Conservation (phyloP, 1,284 basidiomycete genomes). For the Melanopsichium pennsylvanicum region DNA sequence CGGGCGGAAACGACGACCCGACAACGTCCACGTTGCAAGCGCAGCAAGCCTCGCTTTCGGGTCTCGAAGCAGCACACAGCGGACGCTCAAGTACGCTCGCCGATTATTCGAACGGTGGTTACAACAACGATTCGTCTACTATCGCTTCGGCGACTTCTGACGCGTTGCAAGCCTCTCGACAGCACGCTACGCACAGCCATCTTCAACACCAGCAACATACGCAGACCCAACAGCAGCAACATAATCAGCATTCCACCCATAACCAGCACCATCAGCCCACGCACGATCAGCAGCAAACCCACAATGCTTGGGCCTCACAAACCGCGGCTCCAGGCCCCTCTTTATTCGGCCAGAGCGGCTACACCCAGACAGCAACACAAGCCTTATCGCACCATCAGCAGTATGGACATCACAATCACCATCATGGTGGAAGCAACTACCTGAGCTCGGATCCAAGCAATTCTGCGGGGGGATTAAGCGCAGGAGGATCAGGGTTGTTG, state of each 20-base stretch:
- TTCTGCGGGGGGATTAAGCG: constrained; percentile 20
- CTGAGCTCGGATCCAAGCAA: constrained; percentile 29
- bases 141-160: constrained; percentile 31
- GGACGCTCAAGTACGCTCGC: constrained; percentile 22
- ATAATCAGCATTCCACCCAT: no score
- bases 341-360: constrained; percentile 31
- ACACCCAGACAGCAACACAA: constrained; percentile 12
- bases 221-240: constrained; percentile 27
- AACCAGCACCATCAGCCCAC: constrained; percentile 11
- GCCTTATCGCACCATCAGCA: constrained; percentile 27
- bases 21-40: constrained; percentile 21
- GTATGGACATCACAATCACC: constrained; percentile 37
- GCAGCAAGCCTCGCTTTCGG: constrained; percentile 31
- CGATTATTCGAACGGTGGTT: constrained; percentile 35
- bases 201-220: constrained; percentile 22
- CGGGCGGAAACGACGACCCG: constrained; percentile 17
- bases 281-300: constrained; percentile 32
- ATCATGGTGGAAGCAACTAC: constrained; percentile 34
- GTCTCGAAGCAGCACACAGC: constrained; percentile 33
- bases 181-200: constrained; percentile 27
- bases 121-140: constrained; percentile 32
- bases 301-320: constrained; percentile 35
- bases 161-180: constrained; percentile 30
- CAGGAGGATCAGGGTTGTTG: constrained; percentile 24
- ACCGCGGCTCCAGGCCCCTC: constrained; percentile 23